phyloP scores from a whole-genome alignment of 805 yeast genomes.

The Kuraishia hungarica region DNA sequence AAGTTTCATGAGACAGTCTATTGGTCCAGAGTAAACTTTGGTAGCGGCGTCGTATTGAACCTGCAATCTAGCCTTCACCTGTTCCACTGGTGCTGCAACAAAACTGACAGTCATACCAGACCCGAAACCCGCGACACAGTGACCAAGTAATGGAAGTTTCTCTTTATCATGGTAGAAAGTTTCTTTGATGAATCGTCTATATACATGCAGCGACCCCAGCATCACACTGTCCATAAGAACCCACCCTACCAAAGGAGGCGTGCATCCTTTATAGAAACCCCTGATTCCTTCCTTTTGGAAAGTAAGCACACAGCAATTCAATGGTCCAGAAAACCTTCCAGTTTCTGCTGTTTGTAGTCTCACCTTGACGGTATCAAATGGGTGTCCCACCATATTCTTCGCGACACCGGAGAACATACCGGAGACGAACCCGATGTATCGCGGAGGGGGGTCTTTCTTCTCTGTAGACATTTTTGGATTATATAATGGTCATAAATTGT shows the following conservation, averaged over 20 bases:
- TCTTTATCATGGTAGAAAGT: slow-evolving; percentile 51
- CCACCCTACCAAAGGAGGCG: slow-evolving; percentile 93
- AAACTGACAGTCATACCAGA: slow-evolving; percentile 89
- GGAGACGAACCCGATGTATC: slow-evolving; percentile 72
- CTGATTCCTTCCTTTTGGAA: slow-evolving; percentile 62
- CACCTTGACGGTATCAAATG: slow-evolving; percentile 86
- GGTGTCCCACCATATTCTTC: slow-evolving; percentile 87
- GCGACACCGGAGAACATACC: slow-evolving; percentile 85
- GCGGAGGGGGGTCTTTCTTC: slow-evolving; percentile 27
- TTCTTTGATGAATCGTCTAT: slow-evolving; percentile 59
- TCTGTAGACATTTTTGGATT: background rate
- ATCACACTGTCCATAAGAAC: slow-evolving; percentile 87
- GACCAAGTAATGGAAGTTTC: slow-evolving; percentile 67
- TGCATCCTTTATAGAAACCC: slow-evolving; percentile 84
- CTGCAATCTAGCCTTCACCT: slow-evolving; percentile 80
- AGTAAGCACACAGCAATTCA: slow-evolving; percentile 73
- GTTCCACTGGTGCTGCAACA: slow-evolving; percentile 94
- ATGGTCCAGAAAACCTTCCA: slow-evolving; percentile 67
- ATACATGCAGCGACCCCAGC: slow-evolving; percentile 79
- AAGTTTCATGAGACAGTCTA: slow-evolving; percentile 59
- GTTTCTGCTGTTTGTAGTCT: slow-evolving; percentile 71
- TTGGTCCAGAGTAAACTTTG: slow-evolving; percentile 65
- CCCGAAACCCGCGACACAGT: slow-evolving; percentile 68
- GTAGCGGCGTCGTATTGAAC: slow-evolving; percentile 79
- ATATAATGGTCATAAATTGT: too few relatives aligned